phyloP scores from a whole-genome alignment of 495 filamentous ascomycete genomes.

The Penicillium cataractarum region DNA sequence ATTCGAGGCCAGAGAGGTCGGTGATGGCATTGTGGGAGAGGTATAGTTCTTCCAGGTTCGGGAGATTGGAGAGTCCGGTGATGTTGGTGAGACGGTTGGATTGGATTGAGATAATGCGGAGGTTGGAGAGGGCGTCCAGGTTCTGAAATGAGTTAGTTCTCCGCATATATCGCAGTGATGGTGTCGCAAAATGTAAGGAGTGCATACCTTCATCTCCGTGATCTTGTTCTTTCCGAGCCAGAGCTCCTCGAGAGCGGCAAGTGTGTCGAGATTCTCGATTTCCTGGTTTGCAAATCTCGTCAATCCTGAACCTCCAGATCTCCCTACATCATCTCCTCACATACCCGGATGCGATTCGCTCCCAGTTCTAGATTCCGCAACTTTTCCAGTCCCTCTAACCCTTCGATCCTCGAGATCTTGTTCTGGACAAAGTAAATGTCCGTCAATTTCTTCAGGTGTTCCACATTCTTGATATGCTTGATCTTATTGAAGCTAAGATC shows the following conservation, averaged over 20 bases:
- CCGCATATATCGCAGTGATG: not conserved
- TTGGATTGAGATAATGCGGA: constrained; percentile 93
- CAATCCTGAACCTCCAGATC: not conserved
- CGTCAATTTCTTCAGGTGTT: constrained; percentile 74
- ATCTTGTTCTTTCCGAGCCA: constrained; percentile 99
- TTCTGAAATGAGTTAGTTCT: constrained; percentile 41
- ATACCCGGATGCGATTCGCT: constrained; percentile 83
- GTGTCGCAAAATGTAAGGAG: not conserved
- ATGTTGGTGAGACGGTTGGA: constrained; percentile 91
- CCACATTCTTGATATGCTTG: constrained; percentile 92
- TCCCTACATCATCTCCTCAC: constrained; percentile 6
- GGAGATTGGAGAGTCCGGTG: constrained; percentile 68
- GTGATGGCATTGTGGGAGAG: constrained; percentile 96
- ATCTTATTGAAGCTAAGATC: constrained; percentile 99
- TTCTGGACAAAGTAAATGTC: constrained; percentile 96
- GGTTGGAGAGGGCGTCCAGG: constrained; percentile 70
- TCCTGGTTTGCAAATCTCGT: constrained; percentile 50
- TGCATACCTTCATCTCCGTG: constrained; percentile 69
- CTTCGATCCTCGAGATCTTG: constrained; percentile 85
- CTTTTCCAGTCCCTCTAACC: constrained; percentile 71
- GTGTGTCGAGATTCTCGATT: constrained; percentile 81
- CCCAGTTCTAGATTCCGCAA: constrained; percentile 86
- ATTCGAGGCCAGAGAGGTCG: constrained; percentile 72
- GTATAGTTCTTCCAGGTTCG: constrained; percentile 92
- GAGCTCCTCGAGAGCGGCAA: constrained; percentile 78